phyloP scores from a whole-genome alignment of 2,329 filamentous ascomycete species.

The Zalaria sp. region DNA sequence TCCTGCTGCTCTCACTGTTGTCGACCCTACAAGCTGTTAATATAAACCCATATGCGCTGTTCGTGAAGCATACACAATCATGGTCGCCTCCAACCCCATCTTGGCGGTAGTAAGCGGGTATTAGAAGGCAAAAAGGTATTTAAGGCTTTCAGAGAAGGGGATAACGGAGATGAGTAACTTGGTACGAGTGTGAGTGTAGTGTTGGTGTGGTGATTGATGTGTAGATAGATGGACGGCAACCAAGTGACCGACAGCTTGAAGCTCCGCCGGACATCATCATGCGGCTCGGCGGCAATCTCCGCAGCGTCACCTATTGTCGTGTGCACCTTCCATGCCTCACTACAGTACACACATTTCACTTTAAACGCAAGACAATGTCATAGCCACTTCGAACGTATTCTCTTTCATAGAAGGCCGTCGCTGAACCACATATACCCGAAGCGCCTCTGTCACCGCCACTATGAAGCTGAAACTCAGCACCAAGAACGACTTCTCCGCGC shows the following conservation, averaged over 20 bases:
- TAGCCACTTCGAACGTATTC: no score
- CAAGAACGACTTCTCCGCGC: background rate
- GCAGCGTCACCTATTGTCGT: no score
- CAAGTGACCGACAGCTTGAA: no score
- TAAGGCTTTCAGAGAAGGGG: background rate
- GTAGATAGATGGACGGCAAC: no score
- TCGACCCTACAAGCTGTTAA: slow-evolving; percentile 49
- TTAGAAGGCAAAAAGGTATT: background rate
- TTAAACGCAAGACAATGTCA: no score
- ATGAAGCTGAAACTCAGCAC: slow-evolving; percentile 11
- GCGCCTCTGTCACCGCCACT: background rate
- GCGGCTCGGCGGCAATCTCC: no score
- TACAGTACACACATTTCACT: no score
- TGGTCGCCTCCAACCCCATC: slow-evolving; percentile 98
- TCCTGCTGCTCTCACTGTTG: slow-evolving; percentile 97
- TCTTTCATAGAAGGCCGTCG: no score
- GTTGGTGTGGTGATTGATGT: background rate
- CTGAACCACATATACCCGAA: no score
- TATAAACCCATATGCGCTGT: slow-evolving; percentile 10
- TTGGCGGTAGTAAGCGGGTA: slow-evolving; percentile 34
- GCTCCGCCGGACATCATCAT: no score
- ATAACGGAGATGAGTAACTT: background rate
- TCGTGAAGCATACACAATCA: slow-evolving; percentile 56
- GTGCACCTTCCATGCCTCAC: no score
- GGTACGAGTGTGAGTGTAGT: background rate